phyloP scores from a whole-genome alignment of 164 flowering plant genomes.

The Berberis thunbergii region DNA sequence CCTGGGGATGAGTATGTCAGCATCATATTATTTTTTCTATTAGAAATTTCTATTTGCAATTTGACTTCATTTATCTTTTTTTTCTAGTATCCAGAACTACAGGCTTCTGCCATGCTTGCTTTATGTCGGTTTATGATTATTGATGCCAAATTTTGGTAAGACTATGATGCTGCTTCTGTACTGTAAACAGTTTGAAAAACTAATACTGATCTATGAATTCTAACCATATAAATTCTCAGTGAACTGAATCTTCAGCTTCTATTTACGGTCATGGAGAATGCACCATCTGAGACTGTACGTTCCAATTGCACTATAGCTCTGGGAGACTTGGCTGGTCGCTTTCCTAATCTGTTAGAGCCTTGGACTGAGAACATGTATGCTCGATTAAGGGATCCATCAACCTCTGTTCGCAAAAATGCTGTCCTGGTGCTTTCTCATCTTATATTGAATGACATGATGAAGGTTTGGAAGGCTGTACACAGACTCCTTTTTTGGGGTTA shows the following conservation, averaged over 20 bases:
- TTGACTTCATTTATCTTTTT: slow-evolving; percentile 10
- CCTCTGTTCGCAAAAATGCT: slow-evolving; percentile 87
- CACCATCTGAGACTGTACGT: slow-evolving; percentile 87
- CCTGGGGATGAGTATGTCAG: too few relatives aligned
- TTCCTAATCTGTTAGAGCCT: slow-evolving; percentile 95
- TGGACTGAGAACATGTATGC: slow-evolving; percentile 98
- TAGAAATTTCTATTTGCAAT: slow-evolving; percentile 2
- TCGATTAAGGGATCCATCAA: slow-evolving; percentile 70
- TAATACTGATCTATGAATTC: background rate
- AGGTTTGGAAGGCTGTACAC: slow-evolving; percentile 39
- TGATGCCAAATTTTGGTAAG: slow-evolving; percentile 88
- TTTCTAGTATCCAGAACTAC: slow-evolving; percentile 71
- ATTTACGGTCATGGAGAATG: slow-evolving; percentile 85
- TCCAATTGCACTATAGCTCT: slow-evolving; percentile 92
- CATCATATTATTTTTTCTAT: background rate
- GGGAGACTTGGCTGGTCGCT: slow-evolving; percentile 95
- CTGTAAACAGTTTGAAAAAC: background rate
- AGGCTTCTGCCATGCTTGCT: slow-evolving; percentile 93
- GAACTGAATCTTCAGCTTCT: slow-evolving; percentile 94
- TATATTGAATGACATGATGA: slow-evolving; percentile 98
- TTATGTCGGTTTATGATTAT: slow-evolving; percentile 87
- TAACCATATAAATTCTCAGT: slow-evolving; percentile 36
- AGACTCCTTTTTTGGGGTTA: slow-evolving; percentile 1
- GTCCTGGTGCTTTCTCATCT: slow-evolving; percentile 98
- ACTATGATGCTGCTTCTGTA: background rate